Conservation (phyloP, 345 rosid genomes). For the Aquilaria yunnanensis region DNA sequence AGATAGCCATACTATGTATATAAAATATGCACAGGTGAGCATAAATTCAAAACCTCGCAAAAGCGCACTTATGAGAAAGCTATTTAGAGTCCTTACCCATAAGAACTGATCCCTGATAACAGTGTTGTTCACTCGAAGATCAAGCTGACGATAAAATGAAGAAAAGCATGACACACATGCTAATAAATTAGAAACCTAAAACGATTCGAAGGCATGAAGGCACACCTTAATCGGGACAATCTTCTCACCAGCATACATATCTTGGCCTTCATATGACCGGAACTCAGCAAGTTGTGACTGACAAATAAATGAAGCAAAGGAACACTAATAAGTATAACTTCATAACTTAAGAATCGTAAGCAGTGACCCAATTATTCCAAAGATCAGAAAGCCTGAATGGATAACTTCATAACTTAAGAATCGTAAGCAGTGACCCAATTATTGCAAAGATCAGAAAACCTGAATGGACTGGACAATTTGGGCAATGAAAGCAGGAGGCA, state of each 20-base stretch:
- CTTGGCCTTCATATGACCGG: constrained; percentile 88
- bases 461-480: constrained; percentile 94
- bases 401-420: constrained; percentile 9
- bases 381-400: constrained; percentile 61
- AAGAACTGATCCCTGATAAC: constrained; percentile 88
- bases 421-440: no score
- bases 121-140: constrained; percentile 87
- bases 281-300: constrained; percentile 87
- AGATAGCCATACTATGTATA: neutral
- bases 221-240: constrained; percentile 90
- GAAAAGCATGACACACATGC: constrained; percentile 9
- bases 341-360: neutral
- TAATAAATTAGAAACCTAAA: neutral
- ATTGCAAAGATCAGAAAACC: constrained; percentile 24
- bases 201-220: neutral
- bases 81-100: constrained; percentile 49
- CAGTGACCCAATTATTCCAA: no score
- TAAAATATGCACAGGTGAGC: constrained; percentile 1
- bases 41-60: neutral
- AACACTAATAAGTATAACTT: neutral
- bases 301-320: constrained; percentile 6
- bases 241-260: constrained; percentile 86
- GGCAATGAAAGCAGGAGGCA: constrained; percentile 67
- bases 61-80: constrained; percentile 1
- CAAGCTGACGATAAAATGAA: constrained; percentile 54